Evolutionary conservation across 23 red algal species (phyloP).

Genomic region (Agarophyton chilense): DNA sequence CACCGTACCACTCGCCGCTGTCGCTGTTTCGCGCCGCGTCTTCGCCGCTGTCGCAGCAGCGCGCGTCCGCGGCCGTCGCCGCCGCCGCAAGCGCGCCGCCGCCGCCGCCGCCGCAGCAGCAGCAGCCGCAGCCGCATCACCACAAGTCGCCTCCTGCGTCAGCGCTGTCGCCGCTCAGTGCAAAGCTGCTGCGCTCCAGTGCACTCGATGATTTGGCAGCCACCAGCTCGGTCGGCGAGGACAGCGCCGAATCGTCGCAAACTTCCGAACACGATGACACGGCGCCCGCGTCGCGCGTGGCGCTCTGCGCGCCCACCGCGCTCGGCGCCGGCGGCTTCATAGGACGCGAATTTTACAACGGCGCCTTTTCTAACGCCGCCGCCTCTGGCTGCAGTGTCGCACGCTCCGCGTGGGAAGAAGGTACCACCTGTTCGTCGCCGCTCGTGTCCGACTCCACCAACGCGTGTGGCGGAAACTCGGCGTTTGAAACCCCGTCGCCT

Average conservation of each 20-base stretch:
- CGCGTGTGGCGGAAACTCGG: background rate
- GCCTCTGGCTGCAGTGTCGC: background rate
- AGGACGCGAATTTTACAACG: constrained; percentile 64
- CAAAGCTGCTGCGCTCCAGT: background rate
- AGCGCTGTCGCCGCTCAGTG: background rate
- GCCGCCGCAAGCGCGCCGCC: background rate
- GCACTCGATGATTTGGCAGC: constrained; percentile 21
- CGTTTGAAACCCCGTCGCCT: background rate
- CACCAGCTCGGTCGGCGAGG: constrained; percentile 43
- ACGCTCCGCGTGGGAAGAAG: background rate
- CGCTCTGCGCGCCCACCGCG: constrained; percentile 10
- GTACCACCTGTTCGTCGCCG: background rate
- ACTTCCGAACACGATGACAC: constrained; percentile 18
- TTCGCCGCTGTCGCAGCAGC: background rate
- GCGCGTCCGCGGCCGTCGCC: background rate
- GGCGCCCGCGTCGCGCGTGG: background rate
- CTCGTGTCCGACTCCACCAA: background rate
- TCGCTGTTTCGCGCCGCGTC: background rate
- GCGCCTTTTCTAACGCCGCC: constrained; percentile 56
- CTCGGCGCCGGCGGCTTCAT: constrained; percentile 63
- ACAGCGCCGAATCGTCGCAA: constrained; percentile 47
- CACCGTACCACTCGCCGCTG: background rate
- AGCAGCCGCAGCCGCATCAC: too few relatives aligned
- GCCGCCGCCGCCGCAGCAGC: too few relatives aligned
- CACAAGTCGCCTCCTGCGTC: background rate